Percentiles rank a stretch among this genome's conserved stretches.
Conservation (phyloP, 345 rosid species). For the Erysimum cheiranthoides region DNA sequence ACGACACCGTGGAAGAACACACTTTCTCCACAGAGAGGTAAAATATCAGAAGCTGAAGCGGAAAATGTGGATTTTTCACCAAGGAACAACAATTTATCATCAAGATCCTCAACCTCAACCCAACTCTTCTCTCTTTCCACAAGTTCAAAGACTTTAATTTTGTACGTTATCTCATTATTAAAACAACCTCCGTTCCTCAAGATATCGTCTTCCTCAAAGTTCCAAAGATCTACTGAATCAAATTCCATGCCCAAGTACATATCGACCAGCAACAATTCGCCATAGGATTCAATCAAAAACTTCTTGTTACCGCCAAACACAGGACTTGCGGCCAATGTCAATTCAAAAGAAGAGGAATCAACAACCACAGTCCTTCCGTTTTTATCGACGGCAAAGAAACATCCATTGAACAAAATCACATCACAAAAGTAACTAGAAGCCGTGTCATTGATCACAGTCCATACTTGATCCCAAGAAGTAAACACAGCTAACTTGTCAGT, state of each 20-base stretch:
- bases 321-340: slow-evolving; percentile 51
- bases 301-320: slow-evolving; percentile 91
- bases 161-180: slow-evolving; percentile 77
- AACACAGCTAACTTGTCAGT: slow-evolving; percentile 86
- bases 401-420: slow-evolving; percentile 62
- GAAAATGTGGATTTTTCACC: slow-evolving; percentile 80
- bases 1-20: slow-evolving; percentile 64
- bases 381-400: slow-evolving; percentile 76
- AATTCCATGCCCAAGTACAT: slow-evolving; percentile 59
- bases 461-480: slow-evolving; percentile 59
- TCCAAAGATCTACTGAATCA: slow-evolving; percentile 42
- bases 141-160: slow-evolving; percentile 67
- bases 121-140: slow-evolving; percentile 52
- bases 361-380: slow-evolving; percentile 74
- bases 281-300: slow-evolving; percentile 78
- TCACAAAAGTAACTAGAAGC: slow-evolving; percentile 77
- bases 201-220: too few species aligned
- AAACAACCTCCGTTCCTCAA: too few species aligned
- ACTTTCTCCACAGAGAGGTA: slow-evolving; percentile 54
- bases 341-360: slow-evolving; percentile 42
- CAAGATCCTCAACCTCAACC: slow-evolving; percentile 57
- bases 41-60: slow-evolving; percentile 55
- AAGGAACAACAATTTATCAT: slow-evolving; percentile 64
- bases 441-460: slow-evolving; percentile 80
- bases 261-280: slow-evolving; percentile 78